Evolutionary conservation across 169 alveolate genomes (phyloP).

Genomic region (Theileria equi): DNA sequence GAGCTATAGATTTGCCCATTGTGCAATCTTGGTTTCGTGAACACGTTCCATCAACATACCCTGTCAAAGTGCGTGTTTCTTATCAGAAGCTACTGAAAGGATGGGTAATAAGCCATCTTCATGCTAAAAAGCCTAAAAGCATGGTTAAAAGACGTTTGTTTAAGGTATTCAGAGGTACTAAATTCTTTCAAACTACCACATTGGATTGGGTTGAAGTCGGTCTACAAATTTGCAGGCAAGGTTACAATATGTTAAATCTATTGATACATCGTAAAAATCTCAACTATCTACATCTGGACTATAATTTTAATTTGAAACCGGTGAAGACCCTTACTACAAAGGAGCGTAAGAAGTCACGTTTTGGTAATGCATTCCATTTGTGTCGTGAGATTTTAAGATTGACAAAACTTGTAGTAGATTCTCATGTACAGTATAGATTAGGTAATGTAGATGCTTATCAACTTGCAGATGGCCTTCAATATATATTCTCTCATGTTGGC

Average conservation of each 20-base stretch:
- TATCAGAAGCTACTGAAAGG: conserved; percentile 96
- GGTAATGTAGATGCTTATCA: conserved; percentile 99
- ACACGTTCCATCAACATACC: conserved; percentile 94
- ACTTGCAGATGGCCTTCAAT: conserved; percentile 99
- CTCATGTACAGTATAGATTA: conserved; percentile 97
- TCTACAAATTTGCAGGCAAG: conserved; percentile 97
- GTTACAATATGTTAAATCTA: conserved; percentile 97
- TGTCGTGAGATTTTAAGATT: conserved; percentile 98
- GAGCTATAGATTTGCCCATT: conserved; percentile 95
- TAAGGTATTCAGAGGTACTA: conserved; percentile 93
- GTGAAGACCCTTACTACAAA: conserved; percentile 99
- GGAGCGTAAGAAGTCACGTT: conserved; percentile 99
- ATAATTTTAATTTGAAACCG: conserved; percentile 99
- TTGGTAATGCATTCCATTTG: conserved; percentile 99
- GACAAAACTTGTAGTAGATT: conserved; percentile 97
- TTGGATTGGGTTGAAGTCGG: conserved; percentile 99
- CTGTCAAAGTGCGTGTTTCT: conserved; percentile 98
- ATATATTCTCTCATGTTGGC: conserved; percentile 98
- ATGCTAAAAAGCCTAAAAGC: conserved; percentile 90
- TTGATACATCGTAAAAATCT: conserved; percentile 98
- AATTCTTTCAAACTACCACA: conserved; percentile 97
- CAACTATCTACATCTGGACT: conserved; percentile 98
- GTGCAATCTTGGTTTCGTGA: conserved; percentile 98
- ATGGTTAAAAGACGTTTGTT: conserved; percentile 91
- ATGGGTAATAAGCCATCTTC: conserved; percentile 96